Conservation (phyloP, 2,329 filamentous ascomycete species). For the Xylariaceae sp. region DNA sequence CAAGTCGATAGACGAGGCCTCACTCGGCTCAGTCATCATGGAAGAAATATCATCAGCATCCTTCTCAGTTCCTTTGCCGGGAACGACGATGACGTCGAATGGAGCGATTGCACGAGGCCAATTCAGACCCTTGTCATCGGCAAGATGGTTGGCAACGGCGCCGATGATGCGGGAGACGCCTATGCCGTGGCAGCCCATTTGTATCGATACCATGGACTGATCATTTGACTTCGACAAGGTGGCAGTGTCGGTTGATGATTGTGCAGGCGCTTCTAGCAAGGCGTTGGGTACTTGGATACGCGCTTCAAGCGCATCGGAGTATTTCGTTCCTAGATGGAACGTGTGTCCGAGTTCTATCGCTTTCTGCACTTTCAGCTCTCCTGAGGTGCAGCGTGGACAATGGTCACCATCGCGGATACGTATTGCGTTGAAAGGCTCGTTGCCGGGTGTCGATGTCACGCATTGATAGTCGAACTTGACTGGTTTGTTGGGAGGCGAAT, state of each 20-base stretch:
- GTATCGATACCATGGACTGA: constrained; percentile 51
- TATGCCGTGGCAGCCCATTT: constrained; percentile 97
- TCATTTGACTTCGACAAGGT: constrained; percentile 6
- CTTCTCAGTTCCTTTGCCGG: constrained; percentile 41
- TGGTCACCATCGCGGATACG: constrained; percentile 62
- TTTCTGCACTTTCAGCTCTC: constrained; percentile 60
- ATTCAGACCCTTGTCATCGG: constrained; percentile 70
- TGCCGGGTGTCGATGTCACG: constrained; percentile 18
- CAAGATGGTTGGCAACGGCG: constrained; percentile 73
- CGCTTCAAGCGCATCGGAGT: constrained; percentile 71
- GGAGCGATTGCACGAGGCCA: constrained; percentile 88
- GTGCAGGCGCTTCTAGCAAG: constrained; percentile 13
- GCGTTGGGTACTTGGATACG: constrained; percentile 46
- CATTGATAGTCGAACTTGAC: constrained; percentile 14
- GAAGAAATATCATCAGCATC: constrained; percentile 63
- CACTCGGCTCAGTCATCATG: constrained; percentile 35
- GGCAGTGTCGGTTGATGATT: constrained; percentile 9
- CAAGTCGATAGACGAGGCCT: constrained; percentile 48
- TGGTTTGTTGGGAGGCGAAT: constrained; percentile 7
- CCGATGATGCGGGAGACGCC: constrained; percentile 88
- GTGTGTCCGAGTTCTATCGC: constrained; percentile 93
- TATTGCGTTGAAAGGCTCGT: constrained; percentile 56
- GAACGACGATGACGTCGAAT: constrained; percentile 69
- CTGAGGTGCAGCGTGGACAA: constrained; percentile 67
- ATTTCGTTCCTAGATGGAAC: constrained; percentile 87